Conservation (phyloP, 257 asterid species). For the Przewalskia tangutica region DNA sequence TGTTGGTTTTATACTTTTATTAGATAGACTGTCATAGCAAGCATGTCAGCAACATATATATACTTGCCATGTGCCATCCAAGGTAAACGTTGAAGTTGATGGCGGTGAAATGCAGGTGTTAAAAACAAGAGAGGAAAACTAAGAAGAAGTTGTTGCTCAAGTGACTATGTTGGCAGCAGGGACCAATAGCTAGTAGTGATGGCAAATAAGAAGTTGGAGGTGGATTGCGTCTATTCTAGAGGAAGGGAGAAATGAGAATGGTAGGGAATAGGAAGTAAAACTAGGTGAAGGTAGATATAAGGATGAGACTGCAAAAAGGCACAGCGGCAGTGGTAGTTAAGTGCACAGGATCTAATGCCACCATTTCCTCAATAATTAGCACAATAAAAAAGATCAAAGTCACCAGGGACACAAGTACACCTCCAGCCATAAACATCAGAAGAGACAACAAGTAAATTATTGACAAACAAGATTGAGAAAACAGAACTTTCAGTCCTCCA, state of each 20-base stretch:
- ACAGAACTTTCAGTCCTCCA: not conserved
- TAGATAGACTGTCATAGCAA: not conserved
- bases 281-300: not conserved
- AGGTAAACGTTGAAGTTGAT: not conserved
- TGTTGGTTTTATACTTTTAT: not conserved
- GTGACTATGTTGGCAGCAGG: not conserved
- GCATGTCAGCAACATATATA: not conserved
- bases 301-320: not conserved
- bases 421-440: not conserved
- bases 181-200: not conserved
- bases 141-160: not conserved
- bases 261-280: not conserved
- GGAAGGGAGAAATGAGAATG: not conserved
- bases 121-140: not conserved
- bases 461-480: not conserved
- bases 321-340: not conserved
- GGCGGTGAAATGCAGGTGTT: not conserved
- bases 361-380: not conserved
- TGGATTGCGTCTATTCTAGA: not conserved
- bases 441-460: not conserved
- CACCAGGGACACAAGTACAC: not conserved
- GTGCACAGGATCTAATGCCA: not conserved
- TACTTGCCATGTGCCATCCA: not conserved
- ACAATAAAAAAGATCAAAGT: not conserved
- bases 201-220: not conserved